These are phyloP conservation scores for sunflower (Helianthus annuus) DNA, from an alignment of 129 eudicot species.

Conservation along the genomic window HanXRQr2.0-SUNRISE NC_035446.2:5151795-5152294, in stretches of 20 bases:
- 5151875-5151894: slow-evolving; percentile 21
- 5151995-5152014: slow-evolving; percentile 31
- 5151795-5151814: slow-evolving; percentile 45
- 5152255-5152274: slow-evolving; percentile 89
- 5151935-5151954: slow-evolving; percentile 76
- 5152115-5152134: slow-evolving; percentile 83
- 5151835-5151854: slow-evolving; percentile 23
- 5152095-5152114: slow-evolving; percentile 94
- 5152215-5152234: background rate
- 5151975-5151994: slow-evolving; percentile 56
- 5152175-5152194: slow-evolving; percentile 31
- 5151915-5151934: slow-evolving; percentile 25
- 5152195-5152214: slow-evolving; percentile 8
- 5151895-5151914: slow-evolving; percentile 19
- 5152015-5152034: slow-evolving; percentile 17
- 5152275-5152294: slow-evolving; percentile 90
- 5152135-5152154: slow-evolving; percentile 97
- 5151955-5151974: slow-evolving; percentile 66
- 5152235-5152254: slow-evolving; percentile 88
- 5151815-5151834: slow-evolving; percentile 36
- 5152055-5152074: slow-evolving; percentile 38
- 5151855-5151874: slow-evolving; percentile 17
- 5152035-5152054: slow-evolving; percentile 10
- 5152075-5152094: slow-evolving; percentile 80
- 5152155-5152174: slow-evolving; percentile 45